Conservation (phyloP, 495 filamentous ascomycete genomes). For the Chaetomidium leptoderma region DNA sequence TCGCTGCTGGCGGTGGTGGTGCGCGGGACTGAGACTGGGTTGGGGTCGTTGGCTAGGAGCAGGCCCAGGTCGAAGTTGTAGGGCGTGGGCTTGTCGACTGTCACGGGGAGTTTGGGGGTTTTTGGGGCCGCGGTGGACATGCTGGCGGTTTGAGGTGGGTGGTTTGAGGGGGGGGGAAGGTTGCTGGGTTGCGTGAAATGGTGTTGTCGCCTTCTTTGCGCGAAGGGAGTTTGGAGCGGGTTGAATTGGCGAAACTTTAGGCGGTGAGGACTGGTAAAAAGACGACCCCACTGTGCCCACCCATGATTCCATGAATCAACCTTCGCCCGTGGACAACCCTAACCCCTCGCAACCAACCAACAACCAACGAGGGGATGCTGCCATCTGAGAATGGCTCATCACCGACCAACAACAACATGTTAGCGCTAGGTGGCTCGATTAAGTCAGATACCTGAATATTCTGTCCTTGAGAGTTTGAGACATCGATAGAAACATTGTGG, state of each 20-base stretch:
- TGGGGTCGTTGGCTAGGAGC: constrained; percentile 74
- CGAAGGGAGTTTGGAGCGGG: neutral
- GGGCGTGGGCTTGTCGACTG: constrained; percentile 74
- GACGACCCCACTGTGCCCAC: neutral
- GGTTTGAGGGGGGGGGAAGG: neutral
- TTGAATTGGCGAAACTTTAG: constrained; percentile 28
- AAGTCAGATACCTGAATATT: too few species aligned
- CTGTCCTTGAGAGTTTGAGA: too few species aligned
- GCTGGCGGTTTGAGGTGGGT: constrained; percentile 13
- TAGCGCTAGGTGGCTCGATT: too few species aligned
- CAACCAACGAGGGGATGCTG: too few species aligned
- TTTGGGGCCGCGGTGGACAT: constrained; percentile 33
- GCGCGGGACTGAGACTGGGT: constrained; percentile 56
- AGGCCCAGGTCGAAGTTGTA: constrained; percentile 91
- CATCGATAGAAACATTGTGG: too few species aligned
- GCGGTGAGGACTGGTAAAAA: constrained; percentile 28
- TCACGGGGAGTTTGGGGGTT: constrained; percentile 50
- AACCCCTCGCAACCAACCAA: too few species aligned
- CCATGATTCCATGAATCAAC: too few species aligned
- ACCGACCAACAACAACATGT: too few species aligned
- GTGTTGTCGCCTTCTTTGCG: constrained; percentile 1
- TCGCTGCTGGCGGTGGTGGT: constrained; percentile 32
- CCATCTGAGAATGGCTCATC: too few species aligned
- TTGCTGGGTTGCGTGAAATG: neutral
- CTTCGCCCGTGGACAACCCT: too few species aligned